Percentiles rank a stretch among this genome's conserved stretches.
These are phyloP conservation scores for Eucalyptus erythrocorys DNA, from an alignment of 345 rosid species.

Conservation along the genomic window DNA sequence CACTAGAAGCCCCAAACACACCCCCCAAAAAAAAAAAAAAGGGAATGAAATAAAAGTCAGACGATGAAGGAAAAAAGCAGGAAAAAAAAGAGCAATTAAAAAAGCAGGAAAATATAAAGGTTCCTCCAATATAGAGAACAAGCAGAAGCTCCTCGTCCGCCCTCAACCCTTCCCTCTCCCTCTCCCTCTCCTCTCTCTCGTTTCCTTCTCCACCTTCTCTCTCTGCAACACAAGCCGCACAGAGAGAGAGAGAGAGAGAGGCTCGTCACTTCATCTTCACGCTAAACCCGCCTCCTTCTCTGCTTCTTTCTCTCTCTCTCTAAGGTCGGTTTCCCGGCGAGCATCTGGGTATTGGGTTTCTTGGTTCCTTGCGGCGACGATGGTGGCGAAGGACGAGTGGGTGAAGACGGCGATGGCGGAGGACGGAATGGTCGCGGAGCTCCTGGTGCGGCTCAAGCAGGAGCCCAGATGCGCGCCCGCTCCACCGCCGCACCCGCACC, in stretches of 20 bases:
- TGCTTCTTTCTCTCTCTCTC: not conserved
- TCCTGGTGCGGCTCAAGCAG: conserved; percentile 22
- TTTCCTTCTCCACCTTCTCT: not conserved
- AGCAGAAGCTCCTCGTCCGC: not conserved
- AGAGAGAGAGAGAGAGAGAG: not conserved
- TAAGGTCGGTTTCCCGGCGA: not conserved
- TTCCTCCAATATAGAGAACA: not conserved
- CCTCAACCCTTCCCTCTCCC: conserved; percentile 8
- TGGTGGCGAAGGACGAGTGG: conserved; percentile 23
- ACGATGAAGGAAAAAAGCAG: not conserved
- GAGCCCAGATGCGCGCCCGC: not conserved
- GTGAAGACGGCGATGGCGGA: conserved; percentile 27
- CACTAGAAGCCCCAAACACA: not conserved
- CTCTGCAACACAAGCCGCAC: not conserved
- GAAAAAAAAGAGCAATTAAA: not conserved
- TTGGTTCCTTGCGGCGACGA: not conserved
- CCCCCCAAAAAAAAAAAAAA: accelerated
- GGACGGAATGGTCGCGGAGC: conserved; percentile 24
- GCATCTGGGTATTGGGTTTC: not conserved
- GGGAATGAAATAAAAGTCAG: not conserved
- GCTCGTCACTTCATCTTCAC: not conserved
- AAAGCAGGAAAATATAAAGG: not conserved
- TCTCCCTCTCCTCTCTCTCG: not conserved
- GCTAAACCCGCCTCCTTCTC: not conserved
- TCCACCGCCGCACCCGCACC: conserved; percentile 2